Base-by-base conservation (phyloP, 1,284 basidiomycete genomes). In the Cystobasidium slooffiae region DNA sequence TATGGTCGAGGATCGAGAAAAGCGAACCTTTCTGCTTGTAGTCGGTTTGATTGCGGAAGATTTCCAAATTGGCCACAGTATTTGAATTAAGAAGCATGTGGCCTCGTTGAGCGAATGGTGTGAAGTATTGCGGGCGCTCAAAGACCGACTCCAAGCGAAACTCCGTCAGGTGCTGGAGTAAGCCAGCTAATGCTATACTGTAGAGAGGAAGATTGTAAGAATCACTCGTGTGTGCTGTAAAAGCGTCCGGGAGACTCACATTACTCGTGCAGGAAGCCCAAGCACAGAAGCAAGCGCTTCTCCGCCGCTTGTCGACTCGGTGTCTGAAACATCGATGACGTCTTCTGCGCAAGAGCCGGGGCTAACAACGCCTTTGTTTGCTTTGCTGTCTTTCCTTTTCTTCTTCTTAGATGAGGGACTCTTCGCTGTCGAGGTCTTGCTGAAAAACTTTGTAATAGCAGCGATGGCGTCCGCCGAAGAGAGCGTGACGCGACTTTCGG, bases 51-150 rank as follows among this genome's bases (percentile, higher is more conserved):
- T 97, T 97, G 41, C 88, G 87, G 81, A 92, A 94, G n/a, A 97
- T 88, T 81, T 97, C 94, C 84, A 98, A 84, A 80, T 98, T 97
- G 39, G 86, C 86, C 16, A 98, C 83, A 0, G 96, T 97, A 80
- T 93, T 95, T 51, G 89, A 89, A 72, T 91, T 92, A 61, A 99
- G 85, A 16, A 94, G 86, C 94, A 98, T 97, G 77, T 93, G 90
- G 0, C 89, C 87, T 56, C 88, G 87, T 49, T 88, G 88, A 0
- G 91, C 86, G 80, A 98, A 98, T 78, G 84, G 80, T 1, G 74
- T 72, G 64, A 81, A 97, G 79, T 92, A 91, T 49, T 87, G 86
- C 0, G 89, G 88, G 79, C 91, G 89, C 8, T 88, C 80, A 76
- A 95, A 88, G 5, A 89, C 88, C 76, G 91, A 89, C 24, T 90